phyloP scores from a whole-genome alignment of 257 asterid species.

The Ilex asprella region DNA sequence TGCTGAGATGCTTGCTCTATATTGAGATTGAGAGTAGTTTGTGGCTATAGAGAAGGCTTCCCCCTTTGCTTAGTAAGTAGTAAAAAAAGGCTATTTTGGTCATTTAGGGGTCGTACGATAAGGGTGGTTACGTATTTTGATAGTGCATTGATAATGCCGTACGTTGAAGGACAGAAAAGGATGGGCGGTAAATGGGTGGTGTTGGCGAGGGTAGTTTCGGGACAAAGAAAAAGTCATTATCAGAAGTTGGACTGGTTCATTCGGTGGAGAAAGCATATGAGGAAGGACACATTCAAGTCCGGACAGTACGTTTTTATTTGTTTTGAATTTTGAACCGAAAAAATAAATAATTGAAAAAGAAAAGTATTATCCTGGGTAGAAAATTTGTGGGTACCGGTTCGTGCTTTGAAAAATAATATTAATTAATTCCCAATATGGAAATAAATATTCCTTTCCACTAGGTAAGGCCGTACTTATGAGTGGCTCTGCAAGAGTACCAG shows the following conservation, averaged over 20 bases:
- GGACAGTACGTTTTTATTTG: slow-evolving; percentile 43
- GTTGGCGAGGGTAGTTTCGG: slow-evolving; percentile 39
- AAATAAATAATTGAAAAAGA: no score
- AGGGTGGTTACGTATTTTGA: slow-evolving; percentile 21
- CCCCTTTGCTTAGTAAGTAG: no score
- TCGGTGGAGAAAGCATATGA: slow-evolving; percentile 75
- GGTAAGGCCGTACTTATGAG: slow-evolving; percentile 67
- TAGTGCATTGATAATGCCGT: slow-evolving; percentile 25
- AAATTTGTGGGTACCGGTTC: background rate
- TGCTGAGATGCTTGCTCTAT: no score
- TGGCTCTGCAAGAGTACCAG: slow-evolving; percentile 8
- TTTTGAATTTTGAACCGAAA: no score
- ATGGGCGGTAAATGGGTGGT: background rate
- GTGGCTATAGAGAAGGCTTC: no score
- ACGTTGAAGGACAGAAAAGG: slow-evolving; percentile 51
- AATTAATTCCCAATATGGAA: background rate
- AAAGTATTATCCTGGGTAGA: background rate
- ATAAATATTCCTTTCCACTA: background rate
- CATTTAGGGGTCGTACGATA: background rate
- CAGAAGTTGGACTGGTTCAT: slow-evolving; percentile 30
- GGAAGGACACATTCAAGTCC: slow-evolving; percentile 73
- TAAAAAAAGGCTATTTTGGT: no score
- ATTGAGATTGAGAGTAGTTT: no score
- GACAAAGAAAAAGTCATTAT: slow-evolving; percentile 9
- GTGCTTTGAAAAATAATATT: background rate